Percentiles rank a stretch among this genome's conserved stretches.
phyloP scores from a whole-genome alignment of 2,329 filamentous ascomycete genomes.

The Colletotrichum horii region DNA sequence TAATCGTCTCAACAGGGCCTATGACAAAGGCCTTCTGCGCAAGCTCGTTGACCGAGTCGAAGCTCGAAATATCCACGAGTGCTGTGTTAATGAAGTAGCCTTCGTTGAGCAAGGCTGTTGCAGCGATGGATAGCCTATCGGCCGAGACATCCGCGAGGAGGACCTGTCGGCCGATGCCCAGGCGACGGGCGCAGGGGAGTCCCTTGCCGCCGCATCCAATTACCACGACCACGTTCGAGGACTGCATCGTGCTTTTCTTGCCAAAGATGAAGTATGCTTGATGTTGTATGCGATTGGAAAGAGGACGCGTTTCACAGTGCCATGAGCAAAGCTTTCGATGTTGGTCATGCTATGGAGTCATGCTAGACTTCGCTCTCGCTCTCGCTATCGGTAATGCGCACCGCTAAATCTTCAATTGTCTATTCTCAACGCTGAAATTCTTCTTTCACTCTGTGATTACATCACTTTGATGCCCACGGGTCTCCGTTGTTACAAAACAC shows the following conservation, averaged over 20 bases:
- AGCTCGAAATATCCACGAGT: neutral
- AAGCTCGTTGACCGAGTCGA: neutral
- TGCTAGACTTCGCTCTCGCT: neutral
- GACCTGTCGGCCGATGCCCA: neutral
- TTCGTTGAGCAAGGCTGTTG: neutral
- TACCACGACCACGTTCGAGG: neutral
- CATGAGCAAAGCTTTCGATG: neutral
- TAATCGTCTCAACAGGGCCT: neutral
- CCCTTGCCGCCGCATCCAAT: neutral
- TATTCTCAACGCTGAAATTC: accelerated
- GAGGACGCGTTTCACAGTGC: neutral
- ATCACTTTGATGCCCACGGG: accelerated
- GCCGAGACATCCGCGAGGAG: neutral
- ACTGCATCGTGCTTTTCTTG: neutral
- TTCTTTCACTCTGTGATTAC: accelerated
- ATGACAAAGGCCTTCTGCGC: neutral
- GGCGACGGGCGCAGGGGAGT: neutral
- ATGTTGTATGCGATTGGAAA: neutral
- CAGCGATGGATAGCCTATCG: neutral
- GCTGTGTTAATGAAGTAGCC: neutral
- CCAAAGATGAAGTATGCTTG: neutral
- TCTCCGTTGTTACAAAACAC: neutral
- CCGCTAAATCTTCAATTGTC: neutral
- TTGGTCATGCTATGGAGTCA: neutral
- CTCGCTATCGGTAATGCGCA: neutral